Evolutionary conservation across 2,329 filamentous ascomycete genomes (phyloP).

Genomic region (Rhynchosporium graminicola): DNA sequence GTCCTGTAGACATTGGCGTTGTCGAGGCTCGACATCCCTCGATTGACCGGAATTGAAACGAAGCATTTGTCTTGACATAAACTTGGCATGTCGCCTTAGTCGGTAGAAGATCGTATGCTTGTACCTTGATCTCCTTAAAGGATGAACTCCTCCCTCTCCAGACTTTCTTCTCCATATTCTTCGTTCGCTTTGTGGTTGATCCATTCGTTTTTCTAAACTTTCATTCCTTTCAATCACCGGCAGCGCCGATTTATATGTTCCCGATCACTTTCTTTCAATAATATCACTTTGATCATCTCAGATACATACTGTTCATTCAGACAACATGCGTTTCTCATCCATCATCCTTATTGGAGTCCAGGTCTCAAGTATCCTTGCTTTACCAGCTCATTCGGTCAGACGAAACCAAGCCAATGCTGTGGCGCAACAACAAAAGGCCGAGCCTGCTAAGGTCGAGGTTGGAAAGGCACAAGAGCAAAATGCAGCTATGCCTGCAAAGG

Average conservation of each 20-base stretch:
- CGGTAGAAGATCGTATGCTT: background rate
- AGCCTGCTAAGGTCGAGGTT: background rate
- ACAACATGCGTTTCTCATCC: constrained; percentile 12
- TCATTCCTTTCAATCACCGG: constrained; percentile 11
- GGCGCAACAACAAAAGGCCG: background rate
- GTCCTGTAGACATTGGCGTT: background rate
- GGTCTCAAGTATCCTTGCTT: constrained; percentile 6
- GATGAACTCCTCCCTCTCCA: background rate
- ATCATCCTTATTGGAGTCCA: constrained; percentile 6
- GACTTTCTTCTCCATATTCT: constrained; percentile 5
- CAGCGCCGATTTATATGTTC: constrained; percentile 12
- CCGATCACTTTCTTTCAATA: constrained; percentile 3
- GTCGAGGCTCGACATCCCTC: constrained; percentile 7
- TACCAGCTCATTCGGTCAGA: constrained; percentile 8
- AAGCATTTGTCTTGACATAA: constrained; percentile 4
- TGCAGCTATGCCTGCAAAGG: background rate
- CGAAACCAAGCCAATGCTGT: constrained; percentile 4
- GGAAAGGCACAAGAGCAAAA: background rate
- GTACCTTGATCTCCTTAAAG: background rate
- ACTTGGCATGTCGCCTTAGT: constrained; percentile 6
- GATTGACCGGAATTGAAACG: constrained; percentile 3
- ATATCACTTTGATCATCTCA: background rate
- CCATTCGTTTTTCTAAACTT: constrained; percentile 13
- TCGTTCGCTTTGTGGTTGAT: constrained; percentile 11
- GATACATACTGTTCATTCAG: background rate